phyloP scores from a whole-genome alignment of 2,329 filamentous ascomycete species.

The Diplodia intermedia region DNA sequence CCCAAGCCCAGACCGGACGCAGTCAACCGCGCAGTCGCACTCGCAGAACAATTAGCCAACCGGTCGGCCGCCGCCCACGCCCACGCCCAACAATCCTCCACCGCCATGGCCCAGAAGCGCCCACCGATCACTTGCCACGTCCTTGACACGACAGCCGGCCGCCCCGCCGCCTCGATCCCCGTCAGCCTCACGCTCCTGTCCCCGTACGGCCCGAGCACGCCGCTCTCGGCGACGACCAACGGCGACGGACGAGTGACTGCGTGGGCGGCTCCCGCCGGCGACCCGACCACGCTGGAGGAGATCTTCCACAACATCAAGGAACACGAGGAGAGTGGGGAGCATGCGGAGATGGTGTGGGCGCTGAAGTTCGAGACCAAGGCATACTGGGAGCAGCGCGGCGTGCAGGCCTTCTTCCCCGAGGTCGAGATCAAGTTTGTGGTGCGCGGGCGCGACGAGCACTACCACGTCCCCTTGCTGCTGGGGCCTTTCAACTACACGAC shows the following conservation, averaged over 20 bases:
- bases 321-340: constrained; percentile 35
- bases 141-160: constrained; percentile 79
- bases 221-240: constrained; percentile 64
- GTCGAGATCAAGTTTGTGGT: constrained; percentile 63
- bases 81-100: constrained; percentile 7
- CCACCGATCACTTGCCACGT: constrained; percentile 83
- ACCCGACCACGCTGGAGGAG: constrained; percentile 30
- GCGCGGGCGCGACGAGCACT: constrained; percentile 65
- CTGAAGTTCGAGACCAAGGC: constrained; percentile 74
- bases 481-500: constrained; percentile 83
- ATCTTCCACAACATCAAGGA: constrained; percentile 34
- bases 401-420: constrained; percentile 64
- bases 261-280: constrained; percentile 57
- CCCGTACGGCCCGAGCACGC: constrained; percentile 43
- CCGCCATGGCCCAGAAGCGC: constrained; percentile 30
- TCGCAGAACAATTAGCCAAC: constrained; percentile 23
- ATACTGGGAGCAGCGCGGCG: constrained; percentile 69
- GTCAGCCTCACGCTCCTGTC: constrained; percentile 66
- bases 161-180: constrained; percentile 69
- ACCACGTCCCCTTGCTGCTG: constrained; percentile 79
- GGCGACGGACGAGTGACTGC: constrained; percentile 74
- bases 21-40: constrained; percentile 28
- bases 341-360: constrained; percentile 66
- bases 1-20: constrained; percentile 27
- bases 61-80: constrained; percentile 15